Conservation (phyloP, 345 rosid genomes). For the Punica granatum region DNA sequence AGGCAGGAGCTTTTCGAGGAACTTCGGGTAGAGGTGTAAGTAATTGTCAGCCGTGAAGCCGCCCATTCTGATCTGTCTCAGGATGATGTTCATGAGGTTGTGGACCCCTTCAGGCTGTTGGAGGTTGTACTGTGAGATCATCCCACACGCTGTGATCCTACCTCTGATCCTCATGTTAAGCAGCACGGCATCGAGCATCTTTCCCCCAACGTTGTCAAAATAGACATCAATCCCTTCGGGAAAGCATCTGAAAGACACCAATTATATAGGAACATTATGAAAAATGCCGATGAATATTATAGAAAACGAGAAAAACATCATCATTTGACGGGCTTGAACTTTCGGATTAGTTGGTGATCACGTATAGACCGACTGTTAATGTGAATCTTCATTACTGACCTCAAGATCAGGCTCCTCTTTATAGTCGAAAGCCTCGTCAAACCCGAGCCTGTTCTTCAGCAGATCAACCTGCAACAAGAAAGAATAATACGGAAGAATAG, state of each 20-base stretch:
- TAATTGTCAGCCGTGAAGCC: constrained; percentile 16
- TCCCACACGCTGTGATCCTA: constrained; percentile 16
- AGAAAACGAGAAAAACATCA: no score
- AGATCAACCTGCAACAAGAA: constrained; percentile 26
- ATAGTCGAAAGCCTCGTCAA: constrained; percentile 54
- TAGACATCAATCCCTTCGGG: constrained; percentile 20
- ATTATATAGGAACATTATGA: no score
- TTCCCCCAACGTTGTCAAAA: constrained; percentile 28
- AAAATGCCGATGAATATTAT: no score
- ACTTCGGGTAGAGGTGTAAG: constrained; percentile 20
- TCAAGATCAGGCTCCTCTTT: constrained; percentile 30
- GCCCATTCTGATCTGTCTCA: constrained; percentile 19
- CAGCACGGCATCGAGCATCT: constrained; percentile 24
- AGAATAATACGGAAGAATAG: background rate
- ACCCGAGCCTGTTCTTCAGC: constrained; percentile 37
- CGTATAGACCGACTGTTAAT: no score
- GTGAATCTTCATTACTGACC: constrained; percentile 15
- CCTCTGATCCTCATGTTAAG: constrained; percentile 20
- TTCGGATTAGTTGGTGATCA: no score
- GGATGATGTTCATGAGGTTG: constrained; percentile 13
- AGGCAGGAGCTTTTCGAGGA: constrained; percentile 16
- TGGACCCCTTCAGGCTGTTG: constrained; percentile 21
- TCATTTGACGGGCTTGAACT: no score
- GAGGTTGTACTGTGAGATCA: constrained; percentile 24
- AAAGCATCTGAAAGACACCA: constrained; percentile 7